These are phyloP conservation scores for Neoboletus subvelutipes DNA, from an alignment of 768 basidiomycete genomes.

Conservation along the genomic window DNA sequence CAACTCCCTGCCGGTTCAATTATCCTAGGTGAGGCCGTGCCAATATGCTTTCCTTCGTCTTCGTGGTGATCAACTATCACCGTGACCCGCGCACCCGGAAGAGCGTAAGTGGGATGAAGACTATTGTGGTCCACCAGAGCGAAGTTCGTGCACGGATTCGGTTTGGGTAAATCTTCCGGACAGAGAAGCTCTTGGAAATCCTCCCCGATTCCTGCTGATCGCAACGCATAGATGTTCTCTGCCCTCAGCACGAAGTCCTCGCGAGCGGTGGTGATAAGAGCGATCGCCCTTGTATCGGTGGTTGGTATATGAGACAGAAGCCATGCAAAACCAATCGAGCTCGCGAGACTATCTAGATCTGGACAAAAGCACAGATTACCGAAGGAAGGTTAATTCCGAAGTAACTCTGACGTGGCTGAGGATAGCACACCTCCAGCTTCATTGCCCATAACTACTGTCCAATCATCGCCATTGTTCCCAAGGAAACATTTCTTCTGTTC, in stretches of 20 bases:
- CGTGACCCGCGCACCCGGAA: conserved; percentile 50
- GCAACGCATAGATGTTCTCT: conserved; percentile 82
- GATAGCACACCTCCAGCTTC: conserved; percentile 81
- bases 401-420: not conserved
- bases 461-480: conserved; percentile 54
- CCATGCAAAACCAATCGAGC: conserved; percentile 83
- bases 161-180: conserved; percentile 58
- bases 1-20: conserved; percentile 78
- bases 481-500: conserved; percentile 61
- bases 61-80: conserved; percentile 90
- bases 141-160: conserved; percentile 50
- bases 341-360: conserved; percentile 92
- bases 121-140: conserved; percentile 92
- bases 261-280: conserved; percentile 69
- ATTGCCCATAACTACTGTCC: conserved; percentile 93
- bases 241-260: conserved; percentile 75
- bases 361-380: not conserved
- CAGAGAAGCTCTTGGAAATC: conserved; percentile 60
- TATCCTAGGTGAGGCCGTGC: conserved; percentile 63
- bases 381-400: not conserved
- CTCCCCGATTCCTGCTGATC: conserved; percentile 51
- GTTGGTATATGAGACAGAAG: conserved; percentile 44
- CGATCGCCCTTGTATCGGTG: conserved; percentile 52
- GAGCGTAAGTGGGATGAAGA: conserved; percentile 46
- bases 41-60: conserved; percentile 71